These are phyloP conservation scores for Fusarium sp. DNA, from an alignment of 2,329 filamentous ascomycete genomes.

Conservation along the genomic window DNA sequence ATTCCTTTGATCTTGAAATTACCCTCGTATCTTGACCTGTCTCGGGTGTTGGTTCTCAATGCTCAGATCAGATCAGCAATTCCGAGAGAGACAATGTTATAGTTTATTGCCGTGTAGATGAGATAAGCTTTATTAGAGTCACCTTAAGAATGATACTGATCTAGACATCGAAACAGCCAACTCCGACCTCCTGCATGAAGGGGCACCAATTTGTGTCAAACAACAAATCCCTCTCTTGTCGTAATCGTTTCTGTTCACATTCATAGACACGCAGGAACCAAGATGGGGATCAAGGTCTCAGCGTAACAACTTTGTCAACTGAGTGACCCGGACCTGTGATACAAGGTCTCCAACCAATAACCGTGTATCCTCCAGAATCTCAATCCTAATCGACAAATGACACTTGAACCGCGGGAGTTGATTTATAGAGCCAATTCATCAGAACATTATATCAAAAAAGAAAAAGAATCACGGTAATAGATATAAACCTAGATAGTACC, in stretches of 20 bases:
- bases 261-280: fast-evolving
- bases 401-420: fast-evolving
- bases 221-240: too few species aligned
- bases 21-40: not conserved
- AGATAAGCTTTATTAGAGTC: too few species aligned
- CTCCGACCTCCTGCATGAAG: not conserved
- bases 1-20: not conserved
- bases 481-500: too few species aligned
- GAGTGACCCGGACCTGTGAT: too few species aligned
- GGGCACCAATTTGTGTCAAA: too few species aligned
- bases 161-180: not conserved
- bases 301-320: not conserved
- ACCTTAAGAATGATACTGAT: not conserved
- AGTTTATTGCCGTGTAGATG: too few species aligned
- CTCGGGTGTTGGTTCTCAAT: too few species aligned
- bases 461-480: too few species aligned
- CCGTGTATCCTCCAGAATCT: not conserved
- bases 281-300: fast-evolving
- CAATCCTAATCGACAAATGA: not conserved
- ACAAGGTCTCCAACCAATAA: not conserved
- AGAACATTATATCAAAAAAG: fast-evolving
- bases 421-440: fast-evolving
- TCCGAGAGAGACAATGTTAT: too few species aligned
- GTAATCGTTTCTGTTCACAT: not conserved
- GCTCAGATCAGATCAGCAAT: not conserved